Conservation (phyloP, 108 stramenopile species). For the Nitzschia sp. region DNA sequence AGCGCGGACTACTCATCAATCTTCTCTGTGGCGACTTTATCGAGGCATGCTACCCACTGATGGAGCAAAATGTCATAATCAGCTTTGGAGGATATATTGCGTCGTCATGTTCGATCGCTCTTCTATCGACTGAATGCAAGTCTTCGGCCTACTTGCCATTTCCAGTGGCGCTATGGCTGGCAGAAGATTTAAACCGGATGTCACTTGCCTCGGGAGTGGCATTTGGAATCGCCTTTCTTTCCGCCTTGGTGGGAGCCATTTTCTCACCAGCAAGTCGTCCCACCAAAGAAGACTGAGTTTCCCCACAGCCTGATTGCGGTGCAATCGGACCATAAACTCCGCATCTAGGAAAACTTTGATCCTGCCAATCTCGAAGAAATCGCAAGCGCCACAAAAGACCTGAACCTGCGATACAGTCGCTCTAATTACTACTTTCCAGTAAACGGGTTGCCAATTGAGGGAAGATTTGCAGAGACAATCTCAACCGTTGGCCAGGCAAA, state of each 20-base stretch:
- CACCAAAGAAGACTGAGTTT: too few relatives aligned
- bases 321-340: too few relatives aligned
- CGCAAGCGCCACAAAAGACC: too few relatives aligned
- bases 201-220: conserved; percentile 34
- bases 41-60: conserved; percentile 85
- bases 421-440: too few relatives aligned
- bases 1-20: conserved; percentile 67
- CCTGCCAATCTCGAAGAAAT: too few relatives aligned
- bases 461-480: too few relatives aligned
- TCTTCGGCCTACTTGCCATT: conserved; percentile 70
- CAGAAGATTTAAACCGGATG: conserved; percentile 46
- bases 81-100: conserved; percentile 62
- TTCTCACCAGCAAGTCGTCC: background rate
- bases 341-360: too few relatives aligned
- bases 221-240: conserved; percentile 52
- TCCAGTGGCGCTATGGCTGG: conserved; percentile 47
- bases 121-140: conserved; percentile 4
- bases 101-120: background rate
- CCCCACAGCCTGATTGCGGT: too few relatives aligned
- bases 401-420: too few relatives aligned
- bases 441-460: too few relatives aligned
- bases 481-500: too few relatives aligned
- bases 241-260: conserved; percentile 14
- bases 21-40: conserved; percentile 81
- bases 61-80: conserved; percentile 56